Conservation (phyloP, 768 basidiomycete species). For the Trametes cubensis region DNA sequence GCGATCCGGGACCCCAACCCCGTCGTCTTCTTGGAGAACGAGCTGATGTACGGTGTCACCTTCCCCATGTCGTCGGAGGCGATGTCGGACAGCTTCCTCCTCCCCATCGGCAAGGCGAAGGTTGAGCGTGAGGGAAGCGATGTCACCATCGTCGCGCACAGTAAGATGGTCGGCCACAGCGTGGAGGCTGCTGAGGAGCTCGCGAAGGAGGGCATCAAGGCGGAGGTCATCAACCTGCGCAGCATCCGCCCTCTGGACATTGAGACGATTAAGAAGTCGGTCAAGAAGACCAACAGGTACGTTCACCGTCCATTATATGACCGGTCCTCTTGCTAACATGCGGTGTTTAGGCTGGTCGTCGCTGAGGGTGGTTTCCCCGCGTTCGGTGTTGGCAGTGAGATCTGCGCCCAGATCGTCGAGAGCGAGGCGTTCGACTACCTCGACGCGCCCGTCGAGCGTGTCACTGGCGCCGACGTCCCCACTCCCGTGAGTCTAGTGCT, state of each 20-base stretch:
- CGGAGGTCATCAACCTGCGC: constrained; percentile 97
- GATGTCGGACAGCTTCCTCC: constrained; percentile 91
- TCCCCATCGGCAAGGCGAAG: constrained; percentile 98
- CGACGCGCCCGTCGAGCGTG: constrained; percentile 95
- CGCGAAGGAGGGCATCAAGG: constrained; percentile 95
- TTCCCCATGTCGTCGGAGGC: constrained; percentile 97
- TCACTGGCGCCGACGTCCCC: constrained; percentile 97
- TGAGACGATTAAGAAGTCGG: constrained; percentile 92
- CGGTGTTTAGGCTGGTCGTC: constrained; percentile 72
- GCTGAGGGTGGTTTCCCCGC: constrained; percentile 99
- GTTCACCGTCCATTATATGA: constrained; percentile 27
- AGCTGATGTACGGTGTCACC: constrained; percentile 96
- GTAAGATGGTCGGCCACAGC: constrained; percentile 95
- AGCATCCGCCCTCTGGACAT: constrained; percentile 97
- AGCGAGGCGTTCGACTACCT: constrained; percentile 98
- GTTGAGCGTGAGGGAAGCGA: constrained; percentile 92
- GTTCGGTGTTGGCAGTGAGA: constrained; percentile 98
- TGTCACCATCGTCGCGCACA: constrained; percentile 95
- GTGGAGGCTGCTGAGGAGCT: constrained; percentile 92
- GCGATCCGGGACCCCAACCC: constrained; percentile 99
- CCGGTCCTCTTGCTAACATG: background rate
- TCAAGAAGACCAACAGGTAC: constrained; percentile 98
- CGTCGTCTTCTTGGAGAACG: constrained; percentile 98
- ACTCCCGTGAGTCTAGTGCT: constrained; percentile 74
- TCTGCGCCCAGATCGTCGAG: constrained; percentile 96